These are phyloP conservation scores for Croton laevigatus DNA, from an alignment of 441 rosid genomes.

Conservation along the genomic window DNA sequence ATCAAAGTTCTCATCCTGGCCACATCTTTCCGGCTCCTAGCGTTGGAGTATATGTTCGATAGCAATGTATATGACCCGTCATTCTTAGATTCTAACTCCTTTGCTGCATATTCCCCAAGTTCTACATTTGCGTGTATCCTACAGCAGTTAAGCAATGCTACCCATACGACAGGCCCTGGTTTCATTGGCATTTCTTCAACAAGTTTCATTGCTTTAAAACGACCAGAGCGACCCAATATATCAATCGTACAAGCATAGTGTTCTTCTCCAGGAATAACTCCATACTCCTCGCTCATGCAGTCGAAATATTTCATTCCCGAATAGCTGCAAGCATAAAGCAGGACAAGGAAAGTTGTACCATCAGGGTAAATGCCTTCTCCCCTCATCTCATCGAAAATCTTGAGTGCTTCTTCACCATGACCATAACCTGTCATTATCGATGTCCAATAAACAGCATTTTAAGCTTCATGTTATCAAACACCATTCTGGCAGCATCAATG, in stretches of 20 bases:
- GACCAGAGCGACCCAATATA: constrained; percentile 78
- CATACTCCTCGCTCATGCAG: constrained; percentile 51
- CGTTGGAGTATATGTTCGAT: constrained; percentile 79
- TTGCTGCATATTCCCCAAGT: constrained; percentile 76
- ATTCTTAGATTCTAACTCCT: constrained; percentile 52
- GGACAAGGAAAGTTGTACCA: constrained; percentile 62
- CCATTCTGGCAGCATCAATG: constrained; percentile 51
- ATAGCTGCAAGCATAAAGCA: constrained; percentile 88
- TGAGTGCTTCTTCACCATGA: constrained; percentile 59
- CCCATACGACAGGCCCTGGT: constrained; percentile 66
- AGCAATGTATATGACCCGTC: constrained; percentile 86
- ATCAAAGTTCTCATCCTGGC: constrained; percentile 64
- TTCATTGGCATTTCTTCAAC: constrained; percentile 66
- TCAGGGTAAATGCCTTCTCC: constrained; percentile 55
- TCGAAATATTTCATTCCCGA: constrained; percentile 72
- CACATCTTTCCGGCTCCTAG: constrained; percentile 86
- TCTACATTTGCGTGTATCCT: constrained; percentile 71
- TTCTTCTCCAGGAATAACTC: constrained; percentile 54
- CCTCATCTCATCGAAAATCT: constrained; percentile 60
- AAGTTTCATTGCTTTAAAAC: constrained; percentile 57
- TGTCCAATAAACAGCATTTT: constrained; percentile 78
- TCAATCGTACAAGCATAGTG: constrained; percentile 91
- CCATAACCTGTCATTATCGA: constrained; percentile 82
- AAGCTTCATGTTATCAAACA: constrained; percentile 55
- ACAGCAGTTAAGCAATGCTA: constrained; percentile 73